Base-by-base conservation (phyloP, 176 grass and related monocot species). In the Bonia amplexicaulis region DNA sequence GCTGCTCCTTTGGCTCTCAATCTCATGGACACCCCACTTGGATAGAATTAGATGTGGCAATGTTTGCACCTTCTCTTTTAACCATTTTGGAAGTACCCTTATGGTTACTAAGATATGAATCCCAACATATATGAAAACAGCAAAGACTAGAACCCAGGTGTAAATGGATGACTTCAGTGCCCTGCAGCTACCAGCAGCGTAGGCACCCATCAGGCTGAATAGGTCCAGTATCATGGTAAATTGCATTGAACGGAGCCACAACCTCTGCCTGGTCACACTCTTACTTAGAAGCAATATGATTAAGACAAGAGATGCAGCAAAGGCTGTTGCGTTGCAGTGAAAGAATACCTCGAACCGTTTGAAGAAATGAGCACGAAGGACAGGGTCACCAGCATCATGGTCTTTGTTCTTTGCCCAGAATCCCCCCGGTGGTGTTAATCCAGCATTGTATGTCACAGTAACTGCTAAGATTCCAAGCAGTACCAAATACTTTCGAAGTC, bases 251-350 rank as follows among this genome's bases (percentile, higher is more conserved):
- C 68, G 74, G 46, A 91, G 80, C 86, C 87, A 91, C 0, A 73
- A 12, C 7, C 29, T 31, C 47, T 59, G 16, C 13, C 78, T 80
- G 2, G 87, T 66, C 48, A 88, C 87, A 29, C 44, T 20, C 51
- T 91, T 83, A 44, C 87, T 89, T 16, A 91, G 84, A 67, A 91
- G 89, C 71, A 94, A 70, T 22, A 94, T 91, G 60, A 94, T 91
- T 60, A 91, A 71, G 37, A 91, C 80, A 58, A 94, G 69, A 23
- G 84, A 90, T 73, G 88, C 66, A 64, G 84, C 79, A 17, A 90
- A 90, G 7, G 84, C 88, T 51, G 84, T 67, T 57, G 88, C 73
- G 59, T 90, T 90, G 79, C 57, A 90, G 73, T 90, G 86, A 78
- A 90, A 83, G 73, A 90, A 90, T 12, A 78, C 66, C 26, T 78